Conservation (phyloP, 2,329 filamentous ascomycete species). For the Myriosclerotinia duriaeana region DNA sequence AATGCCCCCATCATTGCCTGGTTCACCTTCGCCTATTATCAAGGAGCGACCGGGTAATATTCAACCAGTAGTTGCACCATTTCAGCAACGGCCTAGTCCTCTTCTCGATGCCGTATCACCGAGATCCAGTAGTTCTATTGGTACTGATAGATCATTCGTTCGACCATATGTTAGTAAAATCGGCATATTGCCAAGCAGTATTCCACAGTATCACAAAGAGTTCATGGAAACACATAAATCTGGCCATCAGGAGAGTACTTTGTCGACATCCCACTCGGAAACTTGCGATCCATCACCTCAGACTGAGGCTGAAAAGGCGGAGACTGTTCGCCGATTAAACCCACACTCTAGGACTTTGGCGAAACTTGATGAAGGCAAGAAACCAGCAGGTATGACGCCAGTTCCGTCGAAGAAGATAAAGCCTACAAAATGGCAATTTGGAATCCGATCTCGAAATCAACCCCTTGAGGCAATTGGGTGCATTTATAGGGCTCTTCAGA, state of each 20-base stretch:
- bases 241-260: constrained; percentile 47
- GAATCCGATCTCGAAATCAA: constrained; percentile 89
- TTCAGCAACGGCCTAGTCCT: constrained; percentile 31
- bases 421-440: constrained; percentile 95
- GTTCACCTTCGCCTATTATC: constrained; percentile 8
- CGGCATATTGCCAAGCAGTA: constrained; percentile 84
- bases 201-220: constrained; percentile 87
- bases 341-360: constrained; percentile 76
- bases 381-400: constrained; percentile 63
- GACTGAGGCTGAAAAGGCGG: constrained; percentile 74
- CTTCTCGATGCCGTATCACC: constrained; percentile 38
- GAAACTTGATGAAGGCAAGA: constrained; percentile 63
- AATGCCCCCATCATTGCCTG: constrained; percentile 14
- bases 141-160: constrained; percentile 36
- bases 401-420: constrained; percentile 70
- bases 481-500: constrained; percentile 87
- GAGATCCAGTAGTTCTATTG: constrained; percentile 39
- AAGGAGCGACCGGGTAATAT: constrained; percentile 22
- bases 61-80: constrained; percentile 12
- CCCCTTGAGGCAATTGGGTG: constrained; percentile 93
- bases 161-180: constrained; percentile 68
- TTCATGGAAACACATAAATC: constrained; percentile 74
- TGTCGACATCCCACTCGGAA: constrained; percentile 44
- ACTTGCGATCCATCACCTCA: constrained; percentile 44
- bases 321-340: constrained; percentile 76